phyloP scores from a whole-genome alignment of 495 filamentous ascomycete genomes.

The Penicillium soppii region DNA sequence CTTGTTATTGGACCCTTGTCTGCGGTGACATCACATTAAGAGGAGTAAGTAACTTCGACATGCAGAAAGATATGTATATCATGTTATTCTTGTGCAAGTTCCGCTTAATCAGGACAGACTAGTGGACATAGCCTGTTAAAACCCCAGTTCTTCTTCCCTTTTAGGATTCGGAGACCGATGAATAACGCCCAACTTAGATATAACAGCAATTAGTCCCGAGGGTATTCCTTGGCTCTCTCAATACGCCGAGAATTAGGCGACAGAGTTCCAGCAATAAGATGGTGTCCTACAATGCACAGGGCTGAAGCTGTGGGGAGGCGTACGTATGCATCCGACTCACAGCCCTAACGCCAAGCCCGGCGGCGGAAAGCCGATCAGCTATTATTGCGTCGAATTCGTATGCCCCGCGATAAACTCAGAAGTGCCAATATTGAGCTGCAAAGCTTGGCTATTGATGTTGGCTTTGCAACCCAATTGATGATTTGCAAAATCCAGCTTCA shows the following conservation, averaged over 20 bases:
- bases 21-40: too few relatives aligned
- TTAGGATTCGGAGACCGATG: too few relatives aligned
- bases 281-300: neutral
- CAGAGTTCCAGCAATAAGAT: neutral
- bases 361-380: neutral
- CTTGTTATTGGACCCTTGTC: too few relatives aligned
- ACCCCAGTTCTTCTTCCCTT: neutral
- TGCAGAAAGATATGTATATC: too few relatives aligned
- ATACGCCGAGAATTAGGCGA: neutral
- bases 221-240: neutral
- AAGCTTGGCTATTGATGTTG: neutral
- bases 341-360: slow-evolving; percentile 3
- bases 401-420: neutral
- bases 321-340: slow-evolving; percentile 1
- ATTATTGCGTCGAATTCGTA: neutral
- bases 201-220: neutral
- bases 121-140: neutral
- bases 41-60: too few relatives aligned
- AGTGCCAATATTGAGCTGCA: neutral
- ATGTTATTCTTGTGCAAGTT: too few relatives aligned
- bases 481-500: neutral
- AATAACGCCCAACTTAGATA: neutral
- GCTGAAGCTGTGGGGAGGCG: neutral
- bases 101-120: neutral
- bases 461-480: neutral